A percentile compares a stretch with the other conserved stretches of the same genome.
These are phyloP conservation scores for Colletotrichum godetiae DNA, from an alignment of 2,329 filamentous ascomycete genomes.

Conservation along the genomic window DNA sequence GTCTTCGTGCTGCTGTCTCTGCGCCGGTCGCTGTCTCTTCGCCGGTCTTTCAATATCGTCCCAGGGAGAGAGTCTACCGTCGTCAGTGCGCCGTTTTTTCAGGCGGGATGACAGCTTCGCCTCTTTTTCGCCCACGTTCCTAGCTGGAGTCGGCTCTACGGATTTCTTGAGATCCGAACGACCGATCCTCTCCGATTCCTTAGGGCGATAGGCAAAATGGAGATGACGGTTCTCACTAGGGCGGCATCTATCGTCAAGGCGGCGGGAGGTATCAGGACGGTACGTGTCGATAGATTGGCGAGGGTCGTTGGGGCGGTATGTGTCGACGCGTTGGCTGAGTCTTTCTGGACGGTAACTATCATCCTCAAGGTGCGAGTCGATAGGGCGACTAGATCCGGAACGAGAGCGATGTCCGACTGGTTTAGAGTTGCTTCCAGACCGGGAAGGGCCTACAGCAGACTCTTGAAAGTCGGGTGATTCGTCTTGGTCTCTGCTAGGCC, in stretches of 20 bases:
- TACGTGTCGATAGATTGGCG: neutral
- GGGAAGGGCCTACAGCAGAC: neutral
- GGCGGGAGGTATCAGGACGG: neutral
- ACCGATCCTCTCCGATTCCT: neutral
- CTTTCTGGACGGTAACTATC: neutral
- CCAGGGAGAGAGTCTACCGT: slow-evolving; percentile 43
- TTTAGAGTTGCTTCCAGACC: slow-evolving; percentile 7
- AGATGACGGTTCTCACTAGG: neutral
- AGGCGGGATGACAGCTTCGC: neutral
- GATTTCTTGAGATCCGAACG: neutral
- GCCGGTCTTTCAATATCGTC: slow-evolving; percentile 36
- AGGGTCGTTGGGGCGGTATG: neutral
- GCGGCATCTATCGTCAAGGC: neutral
- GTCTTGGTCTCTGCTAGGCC: neutral
- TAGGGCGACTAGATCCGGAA: slow-evolving; percentile 4
- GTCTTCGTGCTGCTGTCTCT: slow-evolving; percentile 1
- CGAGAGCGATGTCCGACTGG: slow-evolving; percentile 1
- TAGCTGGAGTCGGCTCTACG: neutral
- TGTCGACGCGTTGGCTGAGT: neutral
- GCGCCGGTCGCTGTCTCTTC: slow-evolving; percentile 17
- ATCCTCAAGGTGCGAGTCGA: neutral
- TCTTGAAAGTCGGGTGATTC: neutral
- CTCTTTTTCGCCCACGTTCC: neutral
- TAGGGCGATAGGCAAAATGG: neutral
- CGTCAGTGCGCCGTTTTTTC: slow-evolving; percentile 19